Percentiles rank a stretch among this genome's conserved stretches.
These are phyloP conservation scores for Hygrophila difformis DNA, from an alignment of 257 asterid genomes.

Conservation along the genomic window DNA sequence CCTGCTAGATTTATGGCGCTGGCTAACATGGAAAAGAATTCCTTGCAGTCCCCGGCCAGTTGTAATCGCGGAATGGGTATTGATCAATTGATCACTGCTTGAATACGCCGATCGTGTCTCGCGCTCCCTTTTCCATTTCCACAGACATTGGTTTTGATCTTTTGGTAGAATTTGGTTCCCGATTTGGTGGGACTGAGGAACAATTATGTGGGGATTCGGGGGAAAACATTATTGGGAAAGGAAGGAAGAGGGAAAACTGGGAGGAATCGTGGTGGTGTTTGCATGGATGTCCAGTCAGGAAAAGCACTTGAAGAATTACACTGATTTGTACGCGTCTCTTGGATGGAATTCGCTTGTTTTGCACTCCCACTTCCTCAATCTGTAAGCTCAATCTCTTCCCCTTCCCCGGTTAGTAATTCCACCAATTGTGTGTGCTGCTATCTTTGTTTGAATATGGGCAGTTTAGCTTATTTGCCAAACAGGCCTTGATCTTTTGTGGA, in stretches of 20 bases:
- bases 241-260: constrained; percentile 52
- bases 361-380: constrained; percentile 73
- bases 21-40: too few species aligned
- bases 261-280: constrained; percentile 82
- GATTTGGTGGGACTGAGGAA: background rate
- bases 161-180: background rate
- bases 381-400: constrained; percentile 33
- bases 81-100: too few species aligned
- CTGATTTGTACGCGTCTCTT: constrained; percentile 62
- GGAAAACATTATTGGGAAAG: constrained; percentile 85
- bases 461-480: too few species aligned
- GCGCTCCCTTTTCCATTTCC: too few species aligned
- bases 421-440: too few species aligned
- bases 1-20: too few species aligned
- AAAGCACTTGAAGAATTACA: constrained; percentile 56
- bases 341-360: constrained; percentile 92
- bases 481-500: too few species aligned
- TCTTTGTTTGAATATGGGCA: background rate
- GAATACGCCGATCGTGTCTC: too few species aligned
- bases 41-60: too few species aligned
- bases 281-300: constrained; percentile 92
- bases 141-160: constrained; percentile 2
- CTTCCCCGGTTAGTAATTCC: background rate
- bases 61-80: too few species aligned
- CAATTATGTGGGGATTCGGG: constrained; percentile 88